Evolutionary conservation across 805 yeast genomes (phyloP).

Genomic region (Pichia nakasei): DNA sequence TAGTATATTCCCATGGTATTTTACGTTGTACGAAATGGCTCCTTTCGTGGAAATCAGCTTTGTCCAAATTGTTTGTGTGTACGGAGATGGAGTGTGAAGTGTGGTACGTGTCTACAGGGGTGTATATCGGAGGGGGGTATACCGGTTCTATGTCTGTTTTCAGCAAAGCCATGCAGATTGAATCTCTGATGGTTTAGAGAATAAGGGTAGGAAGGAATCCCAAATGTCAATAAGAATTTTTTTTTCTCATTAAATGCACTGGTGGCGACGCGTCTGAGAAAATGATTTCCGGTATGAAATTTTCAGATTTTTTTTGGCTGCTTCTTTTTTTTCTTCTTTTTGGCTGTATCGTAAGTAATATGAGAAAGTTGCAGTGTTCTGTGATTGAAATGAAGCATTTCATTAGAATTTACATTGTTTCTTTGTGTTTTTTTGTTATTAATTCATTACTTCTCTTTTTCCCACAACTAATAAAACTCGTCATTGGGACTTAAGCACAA

Average conservation of each 20-base stretch:
- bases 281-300: no score
- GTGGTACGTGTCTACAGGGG: background rate
- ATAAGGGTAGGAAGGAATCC: no score
- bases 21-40: background rate
- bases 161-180: background rate
- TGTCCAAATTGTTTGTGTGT: background rate
- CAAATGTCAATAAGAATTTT: no score
- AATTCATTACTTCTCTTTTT: background rate
- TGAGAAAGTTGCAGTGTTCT: background rate
- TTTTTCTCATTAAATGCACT: no score
- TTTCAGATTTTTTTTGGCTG: background rate
- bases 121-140: background rate
- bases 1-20: constrained; percentile 29
- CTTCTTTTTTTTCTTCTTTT: background rate
- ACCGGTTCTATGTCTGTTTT: background rate
- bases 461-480: background rate
- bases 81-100: background rate
- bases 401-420: background rate
- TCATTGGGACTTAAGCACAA: background rate
- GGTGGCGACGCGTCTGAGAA: no score
- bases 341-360: no score
- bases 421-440: background rate
- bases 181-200: no score
- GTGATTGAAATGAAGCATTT: background rate
- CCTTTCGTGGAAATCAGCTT: background rate